Base-by-base conservation (phyloP, 352 stramenopile species). In the Elongisporangium undulatum region DNA sequence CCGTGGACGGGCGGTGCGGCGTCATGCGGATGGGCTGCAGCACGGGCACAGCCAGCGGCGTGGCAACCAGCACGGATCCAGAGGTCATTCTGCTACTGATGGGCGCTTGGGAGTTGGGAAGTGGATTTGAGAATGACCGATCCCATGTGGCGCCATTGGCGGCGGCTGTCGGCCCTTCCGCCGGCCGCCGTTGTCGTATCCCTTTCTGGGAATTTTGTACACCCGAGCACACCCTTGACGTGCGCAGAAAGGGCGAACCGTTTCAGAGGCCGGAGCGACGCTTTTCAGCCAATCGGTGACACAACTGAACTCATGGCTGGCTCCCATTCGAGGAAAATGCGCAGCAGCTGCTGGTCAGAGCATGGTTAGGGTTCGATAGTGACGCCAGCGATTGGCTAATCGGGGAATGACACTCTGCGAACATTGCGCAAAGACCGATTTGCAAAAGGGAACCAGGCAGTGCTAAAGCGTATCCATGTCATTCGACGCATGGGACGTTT, bases 21-120 rank as follows among this genome's bases (percentile, higher is more conserved):
- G 49, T 60, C 20, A 78, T 45, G 16, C 63, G 58, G 22, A 66
- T 62, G 7, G 70, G 67, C 22, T 60, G 63, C 24, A 78, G 55
- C 29, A 41, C 29, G 13, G 29, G 29, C 29, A 41, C 29, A 13
- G 29, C 29, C 5, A 41, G 29, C 4, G 29, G 29, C 29, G 29
- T 41, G 8, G 29, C 29, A 41, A 41, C 29, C 29, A 41, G 29
- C 29, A 41, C 29, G 29, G 29, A 9, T 41, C 29, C 29, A 41
- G n/a, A n/a, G n/a, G 4, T 41, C 29, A 41, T 41, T 41, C 29
- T 41, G 29, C 8, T 41, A n/a, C 9, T 41, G 29, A 41, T 41
- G 8, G 29, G 29, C 29, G 13, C 29, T 41, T 41, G 29, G 13
- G 4, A 6, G 29, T 4, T 13, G 29, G 8, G 29, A 41, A 41